Evolutionary conservation across 176 grass and related monocot genomes (phyloP).

Genomic region (Saccharum officinarum): DNA sequence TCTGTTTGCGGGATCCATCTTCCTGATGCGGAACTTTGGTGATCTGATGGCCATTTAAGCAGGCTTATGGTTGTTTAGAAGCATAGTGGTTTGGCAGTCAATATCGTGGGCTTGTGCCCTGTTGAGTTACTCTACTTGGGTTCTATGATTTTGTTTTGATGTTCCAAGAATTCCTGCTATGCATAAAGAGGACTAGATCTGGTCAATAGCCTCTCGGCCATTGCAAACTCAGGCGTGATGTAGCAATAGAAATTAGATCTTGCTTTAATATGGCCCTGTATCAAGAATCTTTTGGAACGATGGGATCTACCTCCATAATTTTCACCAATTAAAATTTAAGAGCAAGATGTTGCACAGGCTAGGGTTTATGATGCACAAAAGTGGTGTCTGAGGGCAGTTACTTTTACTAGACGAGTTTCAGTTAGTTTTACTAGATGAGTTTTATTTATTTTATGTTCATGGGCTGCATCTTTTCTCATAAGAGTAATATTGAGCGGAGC

Average conservation of each 20-base stretch:
- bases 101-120: neutral
- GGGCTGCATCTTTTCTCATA: no score
- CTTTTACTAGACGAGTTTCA: neutral
- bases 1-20: constrained; percentile 62
- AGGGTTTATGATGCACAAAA: neutral
- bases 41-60: constrained; percentile 53
- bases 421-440: neutral
- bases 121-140: neutral
- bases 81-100: neutral
- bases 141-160: neutral
- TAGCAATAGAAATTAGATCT: neutral
- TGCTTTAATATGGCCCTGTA: neutral
- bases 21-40: constrained; percentile 60
- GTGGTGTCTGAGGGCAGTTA: neutral
- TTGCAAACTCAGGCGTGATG: neutral
- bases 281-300: neutral
- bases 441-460: neutral
- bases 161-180: neutral
- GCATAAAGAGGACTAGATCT: neutral
- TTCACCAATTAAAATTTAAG: neutral
- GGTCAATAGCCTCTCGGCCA: neutral
- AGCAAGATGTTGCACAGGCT: neutral
- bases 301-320: no score
- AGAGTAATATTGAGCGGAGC: neutral
- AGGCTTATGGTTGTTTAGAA: neutral